Evolutionary conservation across 257 asterid species (phyloP), one percentile per base, ranked within the genome.

Genomic region (Solanum chiquidenum): DNA sequence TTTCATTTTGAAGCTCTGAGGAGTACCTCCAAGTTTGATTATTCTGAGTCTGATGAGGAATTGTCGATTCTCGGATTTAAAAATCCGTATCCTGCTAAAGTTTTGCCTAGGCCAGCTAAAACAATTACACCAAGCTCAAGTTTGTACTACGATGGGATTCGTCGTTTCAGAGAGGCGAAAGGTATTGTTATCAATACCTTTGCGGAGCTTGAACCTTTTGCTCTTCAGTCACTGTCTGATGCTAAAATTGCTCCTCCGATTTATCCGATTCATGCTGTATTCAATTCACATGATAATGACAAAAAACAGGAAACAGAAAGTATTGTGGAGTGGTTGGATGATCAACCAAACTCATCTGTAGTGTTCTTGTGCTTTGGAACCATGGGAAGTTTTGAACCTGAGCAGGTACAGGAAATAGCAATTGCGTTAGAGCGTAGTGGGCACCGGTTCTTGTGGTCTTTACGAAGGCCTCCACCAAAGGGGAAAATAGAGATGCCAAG

Each of bases 121-220:
- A 82, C 87, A 9, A 75, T 71, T 86, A 80, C 77, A 14, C 87
- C 83, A 23, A 88, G 62, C 58, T 84, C 87, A 6, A 84, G 7
- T 40, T 23, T 84, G 74, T 84, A 60, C 77, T 84, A 37, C 12
- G 12, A 84, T 62, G 87, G 74, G 1, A 66, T 66, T 20, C 25
- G 60, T 34, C 87, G 87, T 60, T 60, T 84, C 6, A 60, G 44
- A 85, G 79, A 88, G 35, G 58, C 87, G 0, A 92, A 86, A 69
- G 97, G 94, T 4, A 86, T 94, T 3, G 55, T 94, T 13, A 46
- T 94, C 38, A 94, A 94, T 88, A 92, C 94, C 1, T 94, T 93
- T 42, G 52, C 64, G 18, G 95, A 91, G 38, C 91, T 94, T 20
- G 97, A 93, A 83, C 12, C 91, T 1, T 34, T 21, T 74, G 89